phyloP scores from a whole-genome alignment of 2,329 filamentous ascomycete species.

The Colletotrichum tanaceti region DNA sequence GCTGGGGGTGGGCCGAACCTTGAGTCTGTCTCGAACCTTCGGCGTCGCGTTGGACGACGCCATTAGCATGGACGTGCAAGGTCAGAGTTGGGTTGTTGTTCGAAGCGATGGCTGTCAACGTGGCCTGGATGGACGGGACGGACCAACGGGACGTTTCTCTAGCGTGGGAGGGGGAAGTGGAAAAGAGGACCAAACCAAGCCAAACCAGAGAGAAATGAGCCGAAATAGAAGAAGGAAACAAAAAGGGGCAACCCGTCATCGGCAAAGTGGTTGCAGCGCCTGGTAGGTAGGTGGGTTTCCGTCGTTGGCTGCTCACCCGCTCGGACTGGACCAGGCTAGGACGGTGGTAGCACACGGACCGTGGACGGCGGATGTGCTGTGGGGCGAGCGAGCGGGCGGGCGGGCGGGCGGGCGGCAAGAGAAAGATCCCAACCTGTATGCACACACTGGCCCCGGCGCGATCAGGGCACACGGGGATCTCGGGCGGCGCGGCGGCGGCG shows the following conservation, averaged over 20 bases:
- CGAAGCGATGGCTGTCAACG: neutral
- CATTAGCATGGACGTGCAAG: neutral
- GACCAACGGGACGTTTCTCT: neutral
- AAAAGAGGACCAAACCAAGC: too few relatives aligned
- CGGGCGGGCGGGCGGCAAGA: neutral
- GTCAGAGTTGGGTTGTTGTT: neutral
- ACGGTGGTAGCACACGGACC: slow-evolving; percentile 6
- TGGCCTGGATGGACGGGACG: neutral
- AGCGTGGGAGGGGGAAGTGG: neutral
- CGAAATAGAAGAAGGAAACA: too few relatives aligned
- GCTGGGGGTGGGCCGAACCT: neutral
- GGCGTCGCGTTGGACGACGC: neutral
- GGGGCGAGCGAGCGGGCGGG: too few relatives aligned
- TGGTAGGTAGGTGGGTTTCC: neutral
- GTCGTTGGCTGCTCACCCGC: neutral
- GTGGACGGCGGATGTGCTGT: neutral
- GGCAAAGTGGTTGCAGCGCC: neutral
- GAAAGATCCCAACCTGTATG: neutral
- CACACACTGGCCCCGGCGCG: slow-evolving; percentile 23
- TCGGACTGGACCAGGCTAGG: neutral
- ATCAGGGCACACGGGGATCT: slow-evolving; percentile 10
- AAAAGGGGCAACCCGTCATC: neutral
- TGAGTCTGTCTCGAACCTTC: neutral
- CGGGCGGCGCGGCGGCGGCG: slow-evolving; percentile 10
- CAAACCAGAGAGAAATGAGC: neutral